Evolutionary conservation across 805 yeast genomes (phyloP), one percentile per base, ranked within the genome.

Genomic region (Pichia eremophila): DNA sequence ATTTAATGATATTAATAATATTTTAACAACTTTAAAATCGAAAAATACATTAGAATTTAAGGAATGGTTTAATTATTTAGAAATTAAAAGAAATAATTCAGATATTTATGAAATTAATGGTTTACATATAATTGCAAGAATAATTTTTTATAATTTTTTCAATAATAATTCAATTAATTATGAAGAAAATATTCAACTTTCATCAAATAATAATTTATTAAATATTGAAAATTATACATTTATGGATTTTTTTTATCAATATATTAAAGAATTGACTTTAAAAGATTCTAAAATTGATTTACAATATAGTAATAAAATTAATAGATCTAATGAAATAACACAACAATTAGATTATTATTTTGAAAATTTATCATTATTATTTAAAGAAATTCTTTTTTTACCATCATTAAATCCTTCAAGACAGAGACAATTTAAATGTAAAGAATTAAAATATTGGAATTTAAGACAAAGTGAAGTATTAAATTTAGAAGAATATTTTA

Each of bases 401-500:
- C 50, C 49, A 42, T 31, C 78, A 7, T 83, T 81, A 61, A 91
- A 91, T 57, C 80, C 88, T 35, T 79, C 95, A 44, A 73, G 96
- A 47, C 89, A 87, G 58, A 77, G 96, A 52, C 96, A 87, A 60
- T 77, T 83, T 52, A 66, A 83, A 57, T 68, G 81, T 52, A 69
- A 81, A 57, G 68, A 74, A 57, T 58, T 79, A 47, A 57, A 74
- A 41, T 54, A 73, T 3, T 86, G 91, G 84, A 97, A 91, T 63
- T 73, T 88, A 2, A 66, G 86, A 32, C 97, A 91, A 58, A 93
- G 85, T 10, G 73, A 74, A 39, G 73, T 84, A 46, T 95, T 87
- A 57, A 64, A 69, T 6, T 69, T 81, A 36, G 97, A 88, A 59
- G 48, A 44, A 29, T 46, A 43, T 46, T 45, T 52, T n/a, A 49